Base-by-base conservation (phyloP, 768 basidiomycete genomes). In the Amanita fuliginea region DNA sequence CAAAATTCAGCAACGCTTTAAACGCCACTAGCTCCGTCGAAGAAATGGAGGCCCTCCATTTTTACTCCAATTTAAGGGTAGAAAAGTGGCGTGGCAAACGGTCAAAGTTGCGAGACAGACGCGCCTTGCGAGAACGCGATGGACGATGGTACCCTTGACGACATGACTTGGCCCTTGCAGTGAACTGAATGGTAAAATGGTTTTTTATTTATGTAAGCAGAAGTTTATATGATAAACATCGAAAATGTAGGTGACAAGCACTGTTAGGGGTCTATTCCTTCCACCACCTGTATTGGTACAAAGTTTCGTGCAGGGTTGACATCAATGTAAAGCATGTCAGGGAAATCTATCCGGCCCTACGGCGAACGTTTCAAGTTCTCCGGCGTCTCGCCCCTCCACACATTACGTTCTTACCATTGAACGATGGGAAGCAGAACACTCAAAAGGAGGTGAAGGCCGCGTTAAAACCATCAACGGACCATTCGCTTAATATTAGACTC, bases 1-100 rank as follows among this genome's bases (percentile, higher is more conserved):
- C 14, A 76, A n/a, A 75, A 55, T 81, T 83, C 62, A 71, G 76
- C 47, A 53, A 68, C 49, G 67, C 68, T 4, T 53, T 83, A 51
- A 60, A 60, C 37, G 59, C 56, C 19, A 75, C 76, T 44, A 56
- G 60, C 40, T 69, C 66, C 19, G 47, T 75, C 22, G 72, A 73
- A 26, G 75, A 75, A 22, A 67, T 81, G 39, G 72, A 75, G 52
- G 33, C 36, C n/a, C n/a, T n/a, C n/a, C n/a, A n/a, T n/a, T n/a
- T 30, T 63, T 81, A 34, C 57, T 81, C 33, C 57, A 57, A 46
- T 58, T n/a, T 53, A 26, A 74, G 68, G 56, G 71, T 77, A 33
- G 68, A 70, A 47, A 64, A 67, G 49, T 78, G 77, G 76, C 71
- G 76, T 54, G 75, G 73, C 37, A 57, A 60, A 39, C 53, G 48